Base-by-base conservation (phyloP, 768 basidiomycete genomes). In the Suillus discolor region DNA sequence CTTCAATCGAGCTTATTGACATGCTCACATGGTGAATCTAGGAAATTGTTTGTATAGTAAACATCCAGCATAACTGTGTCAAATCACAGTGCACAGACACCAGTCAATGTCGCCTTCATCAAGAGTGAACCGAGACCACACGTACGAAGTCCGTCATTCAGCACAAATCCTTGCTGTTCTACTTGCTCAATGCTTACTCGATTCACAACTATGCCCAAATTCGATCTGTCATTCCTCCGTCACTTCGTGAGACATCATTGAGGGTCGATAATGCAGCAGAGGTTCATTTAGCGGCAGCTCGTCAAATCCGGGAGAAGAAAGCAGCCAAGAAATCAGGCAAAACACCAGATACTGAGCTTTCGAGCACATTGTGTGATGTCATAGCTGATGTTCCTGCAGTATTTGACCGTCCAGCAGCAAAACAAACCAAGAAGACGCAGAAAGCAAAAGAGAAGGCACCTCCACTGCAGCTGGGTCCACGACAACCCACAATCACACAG, bases 141-240 rank as follows among this genome's bases (percentile, higher is more conserved):
- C 11, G 9, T 20, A 62, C 28, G 23, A 62, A 15, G 38, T 15
- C 62, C 31, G 6, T 49, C 36, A 15, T 62, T 20, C 44, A 53
- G 34, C 62, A 62, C 49, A 15, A 62, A 31, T 20, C 62, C 45
- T 44, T 36, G 2, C 42, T 18, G 2, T 41, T 12, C 28, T 53
- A 64, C 36, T 8, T 28, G 0, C 44, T 45, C 44, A 45, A 45
- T 20, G 8, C 44, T 2, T 45, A 45, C 20, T 45, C 8, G 0
- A 62, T 62, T 45, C 61, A 62, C 41, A 62, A 62, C 34, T 62
- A 62, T n/a, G 47, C 65, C 36, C 61, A 62, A 3, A 62, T 62
- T 11, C 61, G n/a, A n/a, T 62, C 61, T 62, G 61, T 62, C n/a
- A 49, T 62, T 13, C 61, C 61, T 44, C 28, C 28, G 28, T 28